A percentile compares a stretch with the other conserved stretches of the same genome.
Evolutionary conservation across 2,329 filamentous ascomycete species (phyloP).

Genomic region (Apiospora sp.): DNA sequence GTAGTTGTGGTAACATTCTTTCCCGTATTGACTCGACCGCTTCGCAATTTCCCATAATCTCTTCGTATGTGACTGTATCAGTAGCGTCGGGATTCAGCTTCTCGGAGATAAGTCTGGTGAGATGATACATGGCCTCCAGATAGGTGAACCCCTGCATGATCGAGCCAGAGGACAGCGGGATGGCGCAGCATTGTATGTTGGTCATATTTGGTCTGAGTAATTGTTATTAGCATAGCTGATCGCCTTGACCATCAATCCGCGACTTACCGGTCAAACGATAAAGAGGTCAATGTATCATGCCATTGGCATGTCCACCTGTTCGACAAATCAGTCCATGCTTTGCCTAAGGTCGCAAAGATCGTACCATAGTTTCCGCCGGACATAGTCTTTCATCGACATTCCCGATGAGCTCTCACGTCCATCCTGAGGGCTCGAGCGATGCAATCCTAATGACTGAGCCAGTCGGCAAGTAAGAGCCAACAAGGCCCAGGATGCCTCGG

Average conservation of each 20-base stretch:
- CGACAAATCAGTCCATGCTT: conserved; percentile 9
- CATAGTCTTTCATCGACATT: conserved; percentile 59
- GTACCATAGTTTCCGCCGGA: conserved; percentile 64
- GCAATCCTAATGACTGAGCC: conserved; percentile 70
- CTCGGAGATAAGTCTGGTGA: conserved; percentile 67
- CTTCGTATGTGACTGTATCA: conserved; percentile 56
- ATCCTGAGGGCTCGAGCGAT: conserved; percentile 57
- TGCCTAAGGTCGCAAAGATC: background rate
- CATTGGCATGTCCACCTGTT: conserved; percentile 68
- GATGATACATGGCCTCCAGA: conserved; percentile 70
- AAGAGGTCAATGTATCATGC: conserved; percentile 71
- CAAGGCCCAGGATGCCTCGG: conserved; percentile 72
- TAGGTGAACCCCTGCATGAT: conserved; percentile 62
- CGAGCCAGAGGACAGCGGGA: conserved; percentile 54
- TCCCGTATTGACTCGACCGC: conserved; percentile 60
- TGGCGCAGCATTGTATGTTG: conserved; percentile 63
- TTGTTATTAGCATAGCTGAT: conserved; percentile 4
- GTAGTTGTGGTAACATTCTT: conserved; percentile 59
- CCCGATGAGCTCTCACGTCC: conserved; percentile 54
- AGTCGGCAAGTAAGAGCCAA: conserved; percentile 70
- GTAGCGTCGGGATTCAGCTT: conserved; percentile 63
- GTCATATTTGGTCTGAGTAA: conserved; percentile 66
- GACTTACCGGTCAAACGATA: conserved; percentile 69
- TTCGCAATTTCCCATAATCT: conserved; percentile 66
- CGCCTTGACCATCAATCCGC: conserved; percentile 26